Conservation (phyloP, 1,284 basidiomycete species). For the Ustilago xerochloae region DNA sequence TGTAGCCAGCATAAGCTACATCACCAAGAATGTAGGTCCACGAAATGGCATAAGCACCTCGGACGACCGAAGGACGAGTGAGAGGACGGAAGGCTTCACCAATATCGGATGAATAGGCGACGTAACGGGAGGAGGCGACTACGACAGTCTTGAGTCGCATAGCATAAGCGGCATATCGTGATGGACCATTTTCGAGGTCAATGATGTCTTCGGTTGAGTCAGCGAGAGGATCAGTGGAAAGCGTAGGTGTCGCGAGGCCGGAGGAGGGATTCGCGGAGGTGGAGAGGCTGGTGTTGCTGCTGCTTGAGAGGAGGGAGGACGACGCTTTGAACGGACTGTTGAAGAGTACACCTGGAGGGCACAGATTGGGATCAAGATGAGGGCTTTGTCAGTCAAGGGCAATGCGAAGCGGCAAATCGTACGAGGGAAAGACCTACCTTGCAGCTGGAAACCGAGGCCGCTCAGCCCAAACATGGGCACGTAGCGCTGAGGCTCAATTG, state of each 20-base stretch:
- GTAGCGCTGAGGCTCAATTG: constrained; percentile 38
- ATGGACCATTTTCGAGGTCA: constrained; percentile 53
- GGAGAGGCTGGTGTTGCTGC: constrained; percentile 6
- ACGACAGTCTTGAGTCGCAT: constrained; percentile 60
- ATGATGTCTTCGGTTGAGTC: constrained; percentile 27
- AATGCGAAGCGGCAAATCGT: not conserved
- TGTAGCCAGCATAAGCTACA: constrained; percentile 91
- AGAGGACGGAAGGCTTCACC: constrained; percentile 93
- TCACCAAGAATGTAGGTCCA: constrained; percentile 81
- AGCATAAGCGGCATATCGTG: constrained; percentile 58
- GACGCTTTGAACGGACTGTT: constrained; percentile 24
- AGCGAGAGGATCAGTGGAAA: constrained; percentile 10
- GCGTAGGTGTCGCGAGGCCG: constrained; percentile 40
- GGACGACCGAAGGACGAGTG: constrained; percentile 81
- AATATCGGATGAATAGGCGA: constrained; percentile 80
- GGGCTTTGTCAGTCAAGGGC: not conserved
- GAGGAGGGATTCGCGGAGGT: constrained; percentile 4
- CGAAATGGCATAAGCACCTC: constrained; percentile 84
- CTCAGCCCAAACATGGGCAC: constrained; percentile 44
- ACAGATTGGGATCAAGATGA: not conserved
- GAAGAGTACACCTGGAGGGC: constrained; percentile 9
- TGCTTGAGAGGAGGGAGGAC: constrained; percentile 26
- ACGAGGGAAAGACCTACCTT: constrained; percentile 5
- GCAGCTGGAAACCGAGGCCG: constrained; percentile 37
- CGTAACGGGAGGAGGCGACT: constrained; percentile 48